phyloP scores from a whole-genome alignment of 805 yeast species.

The Torulaspora maleeae region DNA sequence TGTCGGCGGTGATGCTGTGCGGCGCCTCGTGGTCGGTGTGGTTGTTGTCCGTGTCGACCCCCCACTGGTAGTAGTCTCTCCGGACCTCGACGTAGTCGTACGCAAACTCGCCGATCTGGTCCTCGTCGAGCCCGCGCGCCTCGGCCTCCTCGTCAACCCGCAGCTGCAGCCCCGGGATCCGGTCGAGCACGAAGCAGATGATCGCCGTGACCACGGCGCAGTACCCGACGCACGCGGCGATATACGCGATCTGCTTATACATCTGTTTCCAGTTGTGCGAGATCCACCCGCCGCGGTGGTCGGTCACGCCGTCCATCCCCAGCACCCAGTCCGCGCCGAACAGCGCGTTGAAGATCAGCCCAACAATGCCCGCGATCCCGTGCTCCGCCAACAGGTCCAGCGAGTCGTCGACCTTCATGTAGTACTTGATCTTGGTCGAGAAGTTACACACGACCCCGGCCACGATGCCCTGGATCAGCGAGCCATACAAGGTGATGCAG shows the following conservation, averaged over 20 bases:
- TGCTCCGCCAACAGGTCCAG: constrained; percentile 97
- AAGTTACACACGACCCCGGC: constrained; percentile 85
- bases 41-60: constrained; percentile 25
- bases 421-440: constrained; percentile 79
- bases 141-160: constrained; percentile 84
- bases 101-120: constrained; percentile 98
- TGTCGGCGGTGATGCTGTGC: constrained; percentile 7
- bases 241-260: constrained; percentile 83
- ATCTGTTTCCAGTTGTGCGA: constrained; percentile 86
- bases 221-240: constrained; percentile 70
- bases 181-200: constrained; percentile 66
- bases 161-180: constrained; percentile 75
- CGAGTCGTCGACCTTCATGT: constrained; percentile 82
- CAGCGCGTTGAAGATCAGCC: constrained; percentile 80
- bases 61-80: constrained; percentile 69
- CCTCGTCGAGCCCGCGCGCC: constrained; percentile 88
- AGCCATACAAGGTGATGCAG: constrained; percentile 84
- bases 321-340: constrained; percentile 85
- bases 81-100: constrained; percentile 96
- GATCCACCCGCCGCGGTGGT: constrained; percentile 88
- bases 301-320: constrained; percentile 84
- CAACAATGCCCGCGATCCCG: constrained; percentile 92
- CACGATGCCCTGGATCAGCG: constrained; percentile 74
- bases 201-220: constrained; percentile 71
- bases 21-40: constrained; percentile 3